Conservation (phyloP, 345 rosid genomes). For the Syzygium grande region DNA sequence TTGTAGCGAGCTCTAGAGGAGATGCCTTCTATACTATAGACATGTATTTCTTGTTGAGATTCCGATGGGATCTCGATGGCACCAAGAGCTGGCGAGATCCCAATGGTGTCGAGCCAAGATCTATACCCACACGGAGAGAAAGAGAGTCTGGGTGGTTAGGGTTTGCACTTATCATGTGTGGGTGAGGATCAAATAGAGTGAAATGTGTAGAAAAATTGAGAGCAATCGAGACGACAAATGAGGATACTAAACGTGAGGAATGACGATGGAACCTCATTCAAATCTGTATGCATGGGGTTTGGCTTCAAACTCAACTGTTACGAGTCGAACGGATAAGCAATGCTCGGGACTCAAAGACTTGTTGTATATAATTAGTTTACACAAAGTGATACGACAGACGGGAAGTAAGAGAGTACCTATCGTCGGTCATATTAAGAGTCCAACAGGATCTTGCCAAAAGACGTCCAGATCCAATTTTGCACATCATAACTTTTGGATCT, state of each 20-base stretch:
- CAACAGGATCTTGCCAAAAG: not conserved
- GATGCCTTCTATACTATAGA: not conserved
- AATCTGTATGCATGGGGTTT: not conserved
- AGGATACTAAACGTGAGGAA: not conserved
- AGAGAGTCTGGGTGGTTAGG: not conserved
- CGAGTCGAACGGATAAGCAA: not conserved
- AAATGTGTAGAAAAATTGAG: not conserved
- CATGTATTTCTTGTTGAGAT: not conserved
- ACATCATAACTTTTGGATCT: not conserved
- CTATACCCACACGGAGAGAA: not conserved
- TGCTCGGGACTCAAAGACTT: not conserved
- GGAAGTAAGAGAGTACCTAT: not conserved
- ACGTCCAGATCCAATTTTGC: not conserved
- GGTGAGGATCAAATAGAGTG: no score
- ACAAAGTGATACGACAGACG: not conserved
- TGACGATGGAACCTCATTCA: not conserved
- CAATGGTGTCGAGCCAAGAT: not conserved
- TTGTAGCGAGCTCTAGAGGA: not conserved
- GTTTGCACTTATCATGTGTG: not conserved
- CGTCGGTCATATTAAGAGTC: not conserved
- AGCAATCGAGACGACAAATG: not conserved
- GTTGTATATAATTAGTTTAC: not conserved
- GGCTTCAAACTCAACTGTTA: not conserved
- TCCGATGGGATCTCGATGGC: not conserved
- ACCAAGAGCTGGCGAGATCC: not conserved